These are phyloP conservation scores for Neodidymelliopsis sp. DNA, from an alignment of 2,329 filamentous ascomycete species.

Conservation along the genomic window DNA sequence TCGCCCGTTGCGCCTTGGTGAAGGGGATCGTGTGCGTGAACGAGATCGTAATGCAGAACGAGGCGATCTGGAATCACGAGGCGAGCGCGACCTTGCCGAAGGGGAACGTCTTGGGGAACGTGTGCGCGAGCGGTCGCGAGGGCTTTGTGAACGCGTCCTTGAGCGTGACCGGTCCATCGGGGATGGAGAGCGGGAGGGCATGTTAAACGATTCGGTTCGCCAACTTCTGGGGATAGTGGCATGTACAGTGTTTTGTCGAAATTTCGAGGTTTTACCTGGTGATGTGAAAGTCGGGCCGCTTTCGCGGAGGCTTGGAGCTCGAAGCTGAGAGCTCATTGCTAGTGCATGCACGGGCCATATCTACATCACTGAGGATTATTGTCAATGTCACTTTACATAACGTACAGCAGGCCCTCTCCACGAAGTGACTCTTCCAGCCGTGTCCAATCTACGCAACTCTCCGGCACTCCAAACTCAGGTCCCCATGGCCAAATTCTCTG, in stretches of 20 bases:
- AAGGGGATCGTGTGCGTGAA: slow-evolving; percentile 26
- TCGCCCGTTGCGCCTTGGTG: slow-evolving; percentile 48
- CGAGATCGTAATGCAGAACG: slow-evolving; percentile 47
- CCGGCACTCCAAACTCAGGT: slow-evolving; percentile 1
- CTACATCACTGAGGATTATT: neutral
- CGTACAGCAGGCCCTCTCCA: neutral
- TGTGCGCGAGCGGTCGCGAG: slow-evolving; percentile 52
- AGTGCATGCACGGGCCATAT: slow-evolving; percentile 6
- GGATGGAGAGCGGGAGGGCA: slow-evolving; percentile 38
- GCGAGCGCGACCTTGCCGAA: slow-evolving; percentile 40
- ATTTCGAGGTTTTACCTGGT: neutral
- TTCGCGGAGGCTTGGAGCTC: neutral
- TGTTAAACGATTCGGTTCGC: neutral
- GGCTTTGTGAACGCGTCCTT: slow-evolving; percentile 42
- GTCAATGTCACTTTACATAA: slow-evolving; percentile 1
- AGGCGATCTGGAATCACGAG: slow-evolving; percentile 48
- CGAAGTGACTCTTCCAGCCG: neutral
- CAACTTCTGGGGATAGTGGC: too few relatives aligned
- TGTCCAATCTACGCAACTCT: slow-evolving; percentile 8
- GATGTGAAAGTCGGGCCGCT: neutral
- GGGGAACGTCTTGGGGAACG: slow-evolving; percentile 33
- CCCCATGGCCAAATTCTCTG: slow-evolving; percentile 16
- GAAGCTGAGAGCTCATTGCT: slow-evolving; percentile 12
- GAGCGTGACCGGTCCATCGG: slow-evolving; percentile 28
- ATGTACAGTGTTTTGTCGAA: too few relatives aligned